Evolutionary conservation across 148 eudicot genomes (phyloP).

Genomic region (Polygonum aviculare): DNA sequence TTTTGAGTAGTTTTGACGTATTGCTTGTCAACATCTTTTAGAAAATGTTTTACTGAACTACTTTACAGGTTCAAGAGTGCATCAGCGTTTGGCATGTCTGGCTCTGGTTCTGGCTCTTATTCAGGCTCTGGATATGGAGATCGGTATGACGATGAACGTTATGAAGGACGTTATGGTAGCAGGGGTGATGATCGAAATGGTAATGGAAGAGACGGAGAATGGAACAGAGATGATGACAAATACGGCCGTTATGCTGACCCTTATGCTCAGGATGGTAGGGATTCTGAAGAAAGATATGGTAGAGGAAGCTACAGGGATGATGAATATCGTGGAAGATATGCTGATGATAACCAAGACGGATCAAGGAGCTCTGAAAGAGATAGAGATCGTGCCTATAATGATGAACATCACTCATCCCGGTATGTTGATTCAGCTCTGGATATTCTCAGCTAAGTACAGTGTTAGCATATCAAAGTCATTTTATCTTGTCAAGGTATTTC

Average conservation of each 20-base stretch:
- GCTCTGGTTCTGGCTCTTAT: conserved; percentile 47
- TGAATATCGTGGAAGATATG: conserved; percentile 63
- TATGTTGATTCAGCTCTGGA: conserved; percentile 18
- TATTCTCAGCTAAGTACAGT: not conserved
- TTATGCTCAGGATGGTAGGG: conserved; percentile 56
- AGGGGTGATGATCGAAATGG: conserved; percentile 72
- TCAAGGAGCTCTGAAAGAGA: conserved; percentile 77
- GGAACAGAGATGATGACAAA: conserved; percentile 35
- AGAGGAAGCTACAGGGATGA: conserved; percentile 68
- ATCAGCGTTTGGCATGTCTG: conserved; percentile 58
- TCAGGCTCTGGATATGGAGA: conserved; percentile 45
- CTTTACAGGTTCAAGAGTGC: conserved; percentile 57
- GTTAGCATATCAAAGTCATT: not conserved
- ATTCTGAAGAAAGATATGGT: conserved; percentile 55
- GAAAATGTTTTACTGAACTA: not conserved
- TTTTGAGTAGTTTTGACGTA: not conserved
- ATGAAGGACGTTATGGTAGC: conserved; percentile 47
- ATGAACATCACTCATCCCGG: conserved; percentile 78
- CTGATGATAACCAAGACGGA: conserved; percentile 29
- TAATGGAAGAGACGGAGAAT: conserved; percentile 75
- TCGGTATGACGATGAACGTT: conserved; percentile 43
- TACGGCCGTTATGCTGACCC: conserved; percentile 34
- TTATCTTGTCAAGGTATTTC: not conserved
- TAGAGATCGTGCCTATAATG: conserved; percentile 45
- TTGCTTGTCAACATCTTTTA: not conserved